Evolutionary conservation across 2,329 filamentous ascomycete genomes (phyloP).

Genomic region (Talaromyces piceae): DNA sequence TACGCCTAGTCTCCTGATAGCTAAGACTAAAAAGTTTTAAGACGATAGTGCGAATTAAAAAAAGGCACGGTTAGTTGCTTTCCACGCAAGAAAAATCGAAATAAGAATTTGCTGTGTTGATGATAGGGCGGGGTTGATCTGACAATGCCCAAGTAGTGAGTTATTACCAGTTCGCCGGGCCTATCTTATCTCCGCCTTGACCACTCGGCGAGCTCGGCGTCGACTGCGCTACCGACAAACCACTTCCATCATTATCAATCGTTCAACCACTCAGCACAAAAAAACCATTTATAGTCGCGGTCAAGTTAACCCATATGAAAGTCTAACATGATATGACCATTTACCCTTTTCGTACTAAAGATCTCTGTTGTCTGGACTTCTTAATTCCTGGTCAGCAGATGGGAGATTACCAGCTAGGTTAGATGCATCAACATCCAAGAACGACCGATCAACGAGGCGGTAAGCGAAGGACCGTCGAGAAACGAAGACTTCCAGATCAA

Average conservation of each 20-base stretch:
- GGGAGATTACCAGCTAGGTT: slow-evolving; percentile 27
- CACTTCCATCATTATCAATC: neutral
- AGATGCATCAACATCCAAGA: slow-evolving; percentile 29
- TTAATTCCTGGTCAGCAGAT: slow-evolving; percentile 3
- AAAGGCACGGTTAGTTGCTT: no score
- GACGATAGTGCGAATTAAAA: no score
- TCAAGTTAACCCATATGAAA: neutral
- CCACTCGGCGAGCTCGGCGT: neutral
- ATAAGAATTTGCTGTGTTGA: neutral
- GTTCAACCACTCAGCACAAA: neutral
- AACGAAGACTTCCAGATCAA: slow-evolving; percentile 34
- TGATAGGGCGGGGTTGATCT: neutral
- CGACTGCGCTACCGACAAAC: neutral
- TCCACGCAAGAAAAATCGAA: no score
- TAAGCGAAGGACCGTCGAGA: slow-evolving; percentile 36
- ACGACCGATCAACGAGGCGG: slow-evolving; percentile 35
- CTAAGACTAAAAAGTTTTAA: no score
- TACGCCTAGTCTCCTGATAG: no score
- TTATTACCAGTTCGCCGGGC: slow-evolving; percentile 9
- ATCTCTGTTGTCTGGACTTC: slow-evolving; percentile 12
- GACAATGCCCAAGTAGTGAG: neutral
- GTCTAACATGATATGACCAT: slow-evolving; percentile 13
- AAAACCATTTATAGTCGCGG: neutral
- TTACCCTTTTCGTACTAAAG: slow-evolving; percentile 12
- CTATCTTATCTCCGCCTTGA: slow-evolving; percentile 25